Evolutionary conservation across 441 rosid species (phyloP), one percentile per base, ranked within the genome.

Genomic region (Populus hybrid): DNA sequence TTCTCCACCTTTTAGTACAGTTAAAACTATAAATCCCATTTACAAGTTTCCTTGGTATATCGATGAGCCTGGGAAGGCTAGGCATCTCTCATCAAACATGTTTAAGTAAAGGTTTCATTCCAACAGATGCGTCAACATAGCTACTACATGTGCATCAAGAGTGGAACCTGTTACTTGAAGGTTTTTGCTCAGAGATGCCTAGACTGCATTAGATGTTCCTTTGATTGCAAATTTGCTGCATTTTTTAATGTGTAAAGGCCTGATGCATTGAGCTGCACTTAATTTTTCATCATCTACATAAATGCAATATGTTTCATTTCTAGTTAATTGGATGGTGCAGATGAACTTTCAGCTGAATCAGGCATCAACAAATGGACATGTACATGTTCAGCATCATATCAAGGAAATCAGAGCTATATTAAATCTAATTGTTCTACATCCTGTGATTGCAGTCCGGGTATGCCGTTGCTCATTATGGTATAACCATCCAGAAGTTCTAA

Each of bases 401-500:
- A 68, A 78, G 83, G 83, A 74, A 85, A 89, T 78, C 87, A 83
- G 82, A 87, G 84, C 74, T 77, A 72, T 81, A 76, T 87, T 42
- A 84, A 75, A 84, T 89, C 86, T 23, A 92, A 90, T 85, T 95
- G 99, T 86, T 89, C 94, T 31, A 75, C 87, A 59, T 91, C 95
- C 80, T 95, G 99, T 83, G 83, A 90, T 80, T 95, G 99, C 85
- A 91, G 67, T 82, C 89, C 88, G 79, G 98, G 99, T 91, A 86
- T 72, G 76, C 38, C 69, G 28, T 71, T 76, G 56, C 33, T 69
- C 74, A n/a, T 40, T 23, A 61, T 61, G 14, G 73, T 74, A 70
- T 31, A 63, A 59, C 75, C 24, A 64, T 73, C 68, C 14, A 65
- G 66, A 70, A 77, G 33, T 56, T 71, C 74, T 63, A 14, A 38